Evolutionary conservation across 768 basidiomycete species (phyloP), one percentile per base, ranked within the genome.

Genomic region (Pleurotus tuoliensis): DNA sequence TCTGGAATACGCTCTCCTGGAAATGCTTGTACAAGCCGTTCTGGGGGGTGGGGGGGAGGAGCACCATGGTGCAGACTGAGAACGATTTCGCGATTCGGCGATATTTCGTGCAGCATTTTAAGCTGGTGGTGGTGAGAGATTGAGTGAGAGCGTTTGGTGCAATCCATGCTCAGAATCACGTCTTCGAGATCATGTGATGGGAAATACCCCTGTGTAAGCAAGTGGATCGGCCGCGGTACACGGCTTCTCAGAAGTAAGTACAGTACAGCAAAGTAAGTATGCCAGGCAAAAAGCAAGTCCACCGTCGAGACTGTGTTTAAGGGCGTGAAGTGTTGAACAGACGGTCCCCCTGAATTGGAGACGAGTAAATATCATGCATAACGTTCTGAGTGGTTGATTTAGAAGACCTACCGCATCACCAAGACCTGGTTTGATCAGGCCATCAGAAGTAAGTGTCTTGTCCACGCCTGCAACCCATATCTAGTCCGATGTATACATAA

Each of bases 391-490:
- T n/a, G 18, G 52, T 48, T 15, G 27, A 39, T 34, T 18, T 27
- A 40, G 11, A 11, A 6, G 30, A 78, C 89, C 67, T 65, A 92
- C 92, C 22, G 91, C 84, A 70, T 97, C 95, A 4, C 95, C 95
- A 44, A 96, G 78, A 16, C 95, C 95, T 8, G 95, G 95, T n/a
- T 74, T 80, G 58, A 98, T 89, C 60, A 93, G 76, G 5, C 95
- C 96, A 15, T 90, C 80, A 0, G 60, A 44, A 0, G 91, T 94
- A 59, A 98, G 68, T 0, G 76, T 66, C 5, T 84, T 71, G 65
- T 97, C 94, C 9, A 95, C 81, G 1, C 85, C 90, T 16, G 90
- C 92, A 40, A 84, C 86, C 88, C 90, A 96, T 41, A 96, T 87
- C 94, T 95, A 46, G 24, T 15, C 15, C 30, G 30, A 34, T 11